Conservation (phyloP, 176 grass and related monocot species). For the Musa itinerans region DNA sequence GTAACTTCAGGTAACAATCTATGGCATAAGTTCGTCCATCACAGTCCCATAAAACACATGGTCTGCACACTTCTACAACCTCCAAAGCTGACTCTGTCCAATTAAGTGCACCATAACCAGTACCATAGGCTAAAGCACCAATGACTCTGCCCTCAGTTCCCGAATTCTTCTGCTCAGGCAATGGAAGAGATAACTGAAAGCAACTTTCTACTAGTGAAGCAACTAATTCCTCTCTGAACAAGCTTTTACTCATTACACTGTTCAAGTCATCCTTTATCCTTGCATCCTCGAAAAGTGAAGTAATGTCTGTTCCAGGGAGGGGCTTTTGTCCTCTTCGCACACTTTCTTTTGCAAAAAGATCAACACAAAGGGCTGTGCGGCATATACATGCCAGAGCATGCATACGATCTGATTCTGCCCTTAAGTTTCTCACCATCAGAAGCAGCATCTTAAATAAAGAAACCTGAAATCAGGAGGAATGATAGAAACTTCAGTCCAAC, state of each 20-base stretch:
- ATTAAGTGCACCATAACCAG: slow-evolving; percentile 91
- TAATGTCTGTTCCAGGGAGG: slow-evolving; percentile 83
- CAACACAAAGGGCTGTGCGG: slow-evolving; percentile 89
- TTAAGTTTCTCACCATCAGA: slow-evolving; percentile 92
- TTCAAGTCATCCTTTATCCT: slow-evolving; percentile 91
- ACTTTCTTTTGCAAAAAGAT: slow-evolving; percentile 99
- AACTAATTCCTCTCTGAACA: slow-evolving; percentile 93
- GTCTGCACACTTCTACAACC: slow-evolving; percentile 89
- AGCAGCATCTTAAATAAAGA: slow-evolving; percentile 92
- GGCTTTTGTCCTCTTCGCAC: slow-evolving; percentile 91
- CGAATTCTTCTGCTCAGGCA: slow-evolving; percentile 87
- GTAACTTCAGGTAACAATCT: slow-evolving; percentile 92
- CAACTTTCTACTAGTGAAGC: slow-evolving; percentile 94
- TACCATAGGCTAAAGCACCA: slow-evolving; percentile 96
- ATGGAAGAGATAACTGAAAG: slow-evolving; percentile 91
- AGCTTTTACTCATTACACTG: slow-evolving; percentile 78
- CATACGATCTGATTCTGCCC: slow-evolving; percentile 96
- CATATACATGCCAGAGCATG: slow-evolving; percentile 95
- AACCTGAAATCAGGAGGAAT: slow-evolving; percentile 41
- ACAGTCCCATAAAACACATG: slow-evolving; percentile 97
- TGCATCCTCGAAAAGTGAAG: slow-evolving; percentile 94
- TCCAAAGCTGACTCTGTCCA: slow-evolving; percentile 98
- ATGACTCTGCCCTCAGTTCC: slow-evolving; percentile 97
- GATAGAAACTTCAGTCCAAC: background rate
- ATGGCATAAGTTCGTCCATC: slow-evolving; percentile 80